Conservation (phyloP, 1,284 basidiomycete species). For the Ustilago xerochloae region DNA sequence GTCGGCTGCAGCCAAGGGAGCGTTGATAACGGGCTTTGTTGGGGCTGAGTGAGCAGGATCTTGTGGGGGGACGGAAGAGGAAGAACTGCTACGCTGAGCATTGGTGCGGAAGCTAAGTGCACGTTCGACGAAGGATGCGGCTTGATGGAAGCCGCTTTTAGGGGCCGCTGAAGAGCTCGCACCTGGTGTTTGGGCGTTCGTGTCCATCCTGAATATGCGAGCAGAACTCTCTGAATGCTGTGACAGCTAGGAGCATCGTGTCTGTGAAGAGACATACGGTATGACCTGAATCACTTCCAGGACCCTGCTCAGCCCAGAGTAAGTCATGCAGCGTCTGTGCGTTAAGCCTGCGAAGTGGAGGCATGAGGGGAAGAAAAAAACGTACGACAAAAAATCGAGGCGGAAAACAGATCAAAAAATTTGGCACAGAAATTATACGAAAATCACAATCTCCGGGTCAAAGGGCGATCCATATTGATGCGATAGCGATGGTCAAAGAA, state of each 20-base stretch:
- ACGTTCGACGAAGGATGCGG: slow-evolving; percentile 43
- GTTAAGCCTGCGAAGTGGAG: neutral
- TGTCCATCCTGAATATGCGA: neutral
- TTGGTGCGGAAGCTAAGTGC: slow-evolving; percentile 42
- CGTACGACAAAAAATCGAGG: neutral
- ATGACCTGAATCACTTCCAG: no score
- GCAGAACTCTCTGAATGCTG: no score
- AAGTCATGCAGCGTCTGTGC: slow-evolving; percentile 1
- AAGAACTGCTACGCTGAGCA: slow-evolving; percentile 12
- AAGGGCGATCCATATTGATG: neutral
- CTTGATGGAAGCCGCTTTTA: slow-evolving; percentile 44
- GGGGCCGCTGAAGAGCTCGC: neutral
- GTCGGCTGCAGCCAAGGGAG: slow-evolving; percentile 18
- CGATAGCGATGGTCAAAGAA: no score
- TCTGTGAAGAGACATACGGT: no score
- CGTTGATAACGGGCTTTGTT: neutral
- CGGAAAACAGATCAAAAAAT: neutral
- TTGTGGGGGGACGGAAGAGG: slow-evolving; percentile 1
- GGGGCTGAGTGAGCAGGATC: neutral
- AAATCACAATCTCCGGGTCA: neutral
- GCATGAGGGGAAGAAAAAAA: neutral
- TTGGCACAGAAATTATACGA: neutral
- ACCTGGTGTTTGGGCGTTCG: neutral
- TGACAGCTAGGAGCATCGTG: no score
- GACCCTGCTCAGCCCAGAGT: no score